Conservation (phyloP, 2,329 filamentous ascomycete genomes). For the Epichloe typhina region DNA sequence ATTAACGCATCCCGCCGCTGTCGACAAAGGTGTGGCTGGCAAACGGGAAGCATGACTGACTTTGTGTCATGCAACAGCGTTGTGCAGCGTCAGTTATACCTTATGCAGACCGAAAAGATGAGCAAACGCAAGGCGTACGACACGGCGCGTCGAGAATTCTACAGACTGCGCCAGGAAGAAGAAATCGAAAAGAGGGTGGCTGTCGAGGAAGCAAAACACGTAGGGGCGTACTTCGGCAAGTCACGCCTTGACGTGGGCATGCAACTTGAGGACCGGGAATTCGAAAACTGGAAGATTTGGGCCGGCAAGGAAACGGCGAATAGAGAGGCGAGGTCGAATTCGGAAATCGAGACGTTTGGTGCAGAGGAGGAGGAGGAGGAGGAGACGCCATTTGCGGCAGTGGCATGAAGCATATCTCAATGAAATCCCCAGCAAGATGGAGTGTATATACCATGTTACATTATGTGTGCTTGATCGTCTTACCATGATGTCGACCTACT, state of each 20-base stretch:
- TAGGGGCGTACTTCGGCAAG: slow-evolving; percentile 82
- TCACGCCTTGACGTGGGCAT: slow-evolving; percentile 62
- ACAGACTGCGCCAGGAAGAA: slow-evolving; percentile 65
- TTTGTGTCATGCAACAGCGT: slow-evolving; percentile 44
- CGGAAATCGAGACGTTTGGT: slow-evolving; percentile 31
- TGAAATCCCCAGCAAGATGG: neutral
- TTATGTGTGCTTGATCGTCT: slow-evolving; percentile 8
- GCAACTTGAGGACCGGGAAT: slow-evolving; percentile 66
- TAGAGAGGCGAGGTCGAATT: slow-evolving; percentile 25
- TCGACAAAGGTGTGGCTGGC: no score
- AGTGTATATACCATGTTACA: slow-evolving; percentile 13
- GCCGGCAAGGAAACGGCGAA: slow-evolving; percentile 38
- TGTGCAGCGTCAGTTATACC: slow-evolving; percentile 78
- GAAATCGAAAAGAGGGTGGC: slow-evolving; percentile 75
- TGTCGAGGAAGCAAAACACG: slow-evolving; percentile 71
- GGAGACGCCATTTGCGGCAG: slow-evolving; percentile 12
- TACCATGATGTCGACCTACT: slow-evolving; percentile 5
- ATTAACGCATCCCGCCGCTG: neutral
- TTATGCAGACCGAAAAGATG: slow-evolving; percentile 55
- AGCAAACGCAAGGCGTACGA: slow-evolving; percentile 67
- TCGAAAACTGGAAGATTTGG: slow-evolving; percentile 78
- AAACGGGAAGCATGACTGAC: neutral
- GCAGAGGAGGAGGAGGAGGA: slow-evolving; percentile 20
- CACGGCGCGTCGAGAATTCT: slow-evolving; percentile 77
- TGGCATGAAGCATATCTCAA: slow-evolving; percentile 2